Percentiles rank a stretch among this genome's conserved stretches.
phyloP scores from a whole-genome alignment of 371 early-diverging fungal species.

The Syncephalastrum monosporum region DNA sequence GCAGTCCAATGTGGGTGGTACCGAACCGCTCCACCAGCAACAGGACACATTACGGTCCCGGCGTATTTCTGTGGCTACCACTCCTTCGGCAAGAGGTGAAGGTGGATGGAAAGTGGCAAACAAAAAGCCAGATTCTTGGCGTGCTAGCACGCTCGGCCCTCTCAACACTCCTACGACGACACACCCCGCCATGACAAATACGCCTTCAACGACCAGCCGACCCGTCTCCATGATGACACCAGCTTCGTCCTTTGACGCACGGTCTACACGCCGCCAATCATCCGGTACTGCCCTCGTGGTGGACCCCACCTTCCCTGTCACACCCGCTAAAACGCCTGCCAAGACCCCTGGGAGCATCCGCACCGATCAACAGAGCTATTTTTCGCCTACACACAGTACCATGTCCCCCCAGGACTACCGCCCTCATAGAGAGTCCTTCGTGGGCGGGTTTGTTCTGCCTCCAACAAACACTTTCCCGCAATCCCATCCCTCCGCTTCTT shows the following conservation, averaged over 20 bases:
- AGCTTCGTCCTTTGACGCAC: neutral
- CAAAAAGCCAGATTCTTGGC: no score
- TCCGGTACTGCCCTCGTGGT: slow-evolving; percentile 4
- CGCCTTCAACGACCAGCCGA: no score
- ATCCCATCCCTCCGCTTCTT: neutral
- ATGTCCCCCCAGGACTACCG: slow-evolving; percentile 8
- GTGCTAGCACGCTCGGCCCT: no score
- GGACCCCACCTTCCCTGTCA: slow-evolving; percentile 3
- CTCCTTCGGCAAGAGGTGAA: no score
- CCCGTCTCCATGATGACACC: no score
- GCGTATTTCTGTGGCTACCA: no score
- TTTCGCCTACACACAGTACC: slow-evolving; percentile 9
- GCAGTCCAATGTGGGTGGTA: no score
- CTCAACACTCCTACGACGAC: no score
- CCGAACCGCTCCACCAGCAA: no score
- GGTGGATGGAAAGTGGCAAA: no score
- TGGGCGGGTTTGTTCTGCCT: slow-evolving; percentile 16
- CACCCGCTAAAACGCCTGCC: slow-evolving; percentile 11
- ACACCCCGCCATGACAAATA: no score
- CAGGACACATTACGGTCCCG: no score
- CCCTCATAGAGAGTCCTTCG: slow-evolving; percentile 9
- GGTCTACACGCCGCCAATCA: slow-evolving; percentile 4
- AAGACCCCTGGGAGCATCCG: neutral
- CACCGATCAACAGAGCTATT: neutral
- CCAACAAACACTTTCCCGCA: slow-evolving; percentile 4